Base-by-base conservation (phyloP, 768 basidiomycete species). In the Rhodotorula babjevae region DNA sequence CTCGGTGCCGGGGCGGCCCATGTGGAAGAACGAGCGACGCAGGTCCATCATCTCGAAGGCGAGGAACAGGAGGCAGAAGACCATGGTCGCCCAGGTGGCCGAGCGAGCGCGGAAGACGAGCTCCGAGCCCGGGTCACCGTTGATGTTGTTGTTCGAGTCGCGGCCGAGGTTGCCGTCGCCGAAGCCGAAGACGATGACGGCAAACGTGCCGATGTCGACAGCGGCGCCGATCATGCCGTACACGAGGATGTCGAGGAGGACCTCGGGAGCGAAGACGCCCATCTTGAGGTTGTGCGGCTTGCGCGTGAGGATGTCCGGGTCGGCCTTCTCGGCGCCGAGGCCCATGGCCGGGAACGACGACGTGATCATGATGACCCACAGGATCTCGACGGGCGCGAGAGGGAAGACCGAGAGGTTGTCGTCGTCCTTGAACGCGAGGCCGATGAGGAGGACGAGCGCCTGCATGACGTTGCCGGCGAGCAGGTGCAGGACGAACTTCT, bases 331-430 rank as follows among this genome's bases (percentile, higher is more conserved):
- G 25, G 85, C 73, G 21, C 86, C 86, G 31, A 87, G 82, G 25
- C 86, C 86, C 68, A 87, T 83, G 3, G 86, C 86, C 21, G 86
- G 86, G 27, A 85, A 84, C 4, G 85, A 80, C 15, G 81, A 84
- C 55, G 85, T 83, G 44, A 75, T 68, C 80, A 85, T 85, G 77
- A 85, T 86, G 61, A 85, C 81, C 84, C 85, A 84, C 5, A 85
- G 81, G n/a, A 84, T 77, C 55, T 77, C 71, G 52, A 78, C 69
- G 15, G 73, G 69, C 6, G 77, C 73, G 23, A 87, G 79, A 16
- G 87, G 87, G 80, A 87, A 87, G 40, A 87, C 85, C 25, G 85
- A 84, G 46, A 81, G 77, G 0, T 82, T 81, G 60, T 82, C 80
- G 18, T 80, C 77, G 72, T 87, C 85, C 71, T 84, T 82, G 82